Percentiles rank a stretch among this genome's conserved stretches.
Evolutionary conservation across 106 monocot genomes (phyloP).

Genomic region (Cymbidium sinense): DNA sequence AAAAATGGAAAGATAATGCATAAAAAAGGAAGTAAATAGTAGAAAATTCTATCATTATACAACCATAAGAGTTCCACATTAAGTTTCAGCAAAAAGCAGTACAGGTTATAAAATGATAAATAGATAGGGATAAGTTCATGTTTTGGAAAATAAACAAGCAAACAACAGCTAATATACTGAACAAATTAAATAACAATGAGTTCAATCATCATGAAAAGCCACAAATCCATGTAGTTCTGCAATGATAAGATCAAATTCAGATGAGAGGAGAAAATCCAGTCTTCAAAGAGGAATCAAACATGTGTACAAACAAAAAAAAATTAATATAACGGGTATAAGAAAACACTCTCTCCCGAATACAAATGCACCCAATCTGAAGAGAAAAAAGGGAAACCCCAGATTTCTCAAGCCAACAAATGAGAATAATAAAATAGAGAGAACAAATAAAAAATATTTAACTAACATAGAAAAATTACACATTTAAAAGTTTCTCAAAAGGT

Average conservation of each 20-base stretch:
- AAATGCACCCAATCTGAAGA: too few species aligned
- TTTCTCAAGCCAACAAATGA: too few species aligned
- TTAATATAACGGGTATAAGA: too few species aligned
- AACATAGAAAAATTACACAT: too few species aligned
- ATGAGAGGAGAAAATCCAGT: not conserved
- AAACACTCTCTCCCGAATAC: too few species aligned
- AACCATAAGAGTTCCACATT: not conserved
- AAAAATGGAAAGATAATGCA: not conserved
- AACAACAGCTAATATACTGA: not conserved
- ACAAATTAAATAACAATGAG: not conserved
- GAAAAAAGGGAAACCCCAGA: too few species aligned
- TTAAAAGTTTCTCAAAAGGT: too few species aligned
- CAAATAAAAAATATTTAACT: too few species aligned
- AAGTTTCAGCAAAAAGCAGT: not conserved
- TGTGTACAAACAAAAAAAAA: too few species aligned
- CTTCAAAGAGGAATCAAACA: too few species aligned
- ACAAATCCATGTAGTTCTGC: not conserved
- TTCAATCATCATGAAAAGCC: not conserved
- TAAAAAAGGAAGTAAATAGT: not conserved
- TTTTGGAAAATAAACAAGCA: not conserved
- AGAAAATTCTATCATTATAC: not conserved
- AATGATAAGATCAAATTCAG: not conserved
- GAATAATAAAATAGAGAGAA: too few species aligned
- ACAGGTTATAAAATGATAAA: conserved; percentile 1
- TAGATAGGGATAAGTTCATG: not conserved